Base-by-base conservation (phyloP, 768 basidiomycete species). In the Leccinum longicurvipes region DNA sequence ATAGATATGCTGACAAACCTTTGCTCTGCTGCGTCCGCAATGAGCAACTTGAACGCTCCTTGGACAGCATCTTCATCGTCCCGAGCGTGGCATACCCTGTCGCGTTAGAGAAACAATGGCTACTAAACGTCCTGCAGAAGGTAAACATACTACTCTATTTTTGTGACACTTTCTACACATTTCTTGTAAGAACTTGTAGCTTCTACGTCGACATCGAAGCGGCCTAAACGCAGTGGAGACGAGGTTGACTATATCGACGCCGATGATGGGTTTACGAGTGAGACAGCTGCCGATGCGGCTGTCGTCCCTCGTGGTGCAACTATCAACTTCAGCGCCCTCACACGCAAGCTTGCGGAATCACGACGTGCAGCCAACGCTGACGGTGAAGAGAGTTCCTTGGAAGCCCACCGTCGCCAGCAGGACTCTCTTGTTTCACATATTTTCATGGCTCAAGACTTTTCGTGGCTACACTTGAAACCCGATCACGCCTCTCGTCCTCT, bases 401-500 rank as follows among this genome's bases (percentile, higher is more conserved):
- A 84, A 59, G 74, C 77, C 11, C 87, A 90, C 66, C 82, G 88
- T 42, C 79, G 82, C 42, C 85, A 87, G 54, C 89, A 91, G 68
- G 85, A 90, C 64, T 80, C 73, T 32, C 79, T 91, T 2, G 85
- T 91, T 28, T 91, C 90, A 9, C 84, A 90, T 62, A 89, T 92
- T 31, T 91, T 93, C 71, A 83, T 82, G 76, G 81, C 88, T 53
- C 88, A 87, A 65, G 93, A 95, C 71, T 94, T 91, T 65, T 87
- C 89, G 3, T 89, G 84, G 80, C 77, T 97, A 41, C 84, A 88
- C 63, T 76, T 99, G 53, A 97, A 98, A 71, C 76, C 82, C 2
- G 97, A 99, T 74, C 97, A 99, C 70, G 79, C 84, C 29, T 88
- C 91, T 6, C 85, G 97, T 46, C 97, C 97, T 15, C 76, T 98